Percentiles rank a stretch among this genome's conserved stretches.
These are phyloP conservation scores for Pichia inconspicua DNA, from an alignment of 1,139 yeast species.

Conservation along the genomic window DNA sequence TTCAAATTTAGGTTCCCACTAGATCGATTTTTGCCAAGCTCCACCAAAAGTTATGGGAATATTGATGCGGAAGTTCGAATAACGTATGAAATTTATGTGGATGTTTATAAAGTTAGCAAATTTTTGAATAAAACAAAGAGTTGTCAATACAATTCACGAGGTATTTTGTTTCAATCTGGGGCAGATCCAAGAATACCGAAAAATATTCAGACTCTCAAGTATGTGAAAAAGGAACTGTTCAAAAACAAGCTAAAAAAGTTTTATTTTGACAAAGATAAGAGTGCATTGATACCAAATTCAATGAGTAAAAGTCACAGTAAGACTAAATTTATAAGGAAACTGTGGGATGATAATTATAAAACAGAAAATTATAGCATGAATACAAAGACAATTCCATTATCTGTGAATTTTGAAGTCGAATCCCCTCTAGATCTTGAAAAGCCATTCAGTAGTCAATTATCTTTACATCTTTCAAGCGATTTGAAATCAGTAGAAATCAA, in stretches of 20 bases:
- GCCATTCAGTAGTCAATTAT: constrained; percentile 9
- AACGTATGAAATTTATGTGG: constrained; percentile 8
- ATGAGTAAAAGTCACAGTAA: constrained; percentile 15
- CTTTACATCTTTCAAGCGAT: constrained; percentile 1
- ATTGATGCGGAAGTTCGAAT: constrained; percentile 6
- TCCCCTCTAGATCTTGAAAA: constrained; percentile 4
- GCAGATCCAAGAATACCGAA: constrained; percentile 3
- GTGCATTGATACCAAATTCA: constrained; percentile 16
- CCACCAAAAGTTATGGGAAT: constrained; percentile 6
- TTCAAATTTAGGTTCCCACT: constrained; percentile 10
- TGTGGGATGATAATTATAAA: constrained; percentile 20
- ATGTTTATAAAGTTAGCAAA: constrained; percentile 7
- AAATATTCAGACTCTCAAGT: background rate
- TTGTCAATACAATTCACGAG: background rate
- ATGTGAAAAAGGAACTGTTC: constrained; percentile 5
- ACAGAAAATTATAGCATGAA: constrained; percentile 10
- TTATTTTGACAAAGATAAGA: constrained; percentile 14
- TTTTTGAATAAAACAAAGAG: constrained; percentile 1
- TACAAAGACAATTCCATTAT: constrained; percentile 10
- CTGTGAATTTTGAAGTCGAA: constrained; percentile 1
- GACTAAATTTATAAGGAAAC: constrained; percentile 17
- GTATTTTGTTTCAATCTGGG: constrained; percentile 11
- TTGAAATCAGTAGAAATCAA: constrained; percentile 3
- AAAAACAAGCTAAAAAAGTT: constrained; percentile 16
- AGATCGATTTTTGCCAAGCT: constrained; percentile 10